Evolutionary conservation across 23 red algal genomes (phyloP), one percentile per base, ranked within the genome.

Genomic region (Gracilaria caudata): DNA sequence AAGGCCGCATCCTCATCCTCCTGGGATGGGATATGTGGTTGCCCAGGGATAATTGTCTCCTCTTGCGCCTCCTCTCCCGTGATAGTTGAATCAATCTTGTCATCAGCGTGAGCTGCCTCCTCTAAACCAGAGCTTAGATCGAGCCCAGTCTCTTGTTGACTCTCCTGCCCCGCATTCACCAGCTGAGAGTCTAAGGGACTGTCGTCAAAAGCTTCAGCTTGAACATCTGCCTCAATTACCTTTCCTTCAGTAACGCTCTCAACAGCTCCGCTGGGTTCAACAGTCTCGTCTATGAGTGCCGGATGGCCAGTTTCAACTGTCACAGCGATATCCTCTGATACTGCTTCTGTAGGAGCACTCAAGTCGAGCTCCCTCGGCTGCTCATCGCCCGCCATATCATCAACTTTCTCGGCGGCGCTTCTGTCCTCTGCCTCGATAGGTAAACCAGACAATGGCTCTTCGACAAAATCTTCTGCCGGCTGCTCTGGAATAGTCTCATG

Each of bases 91-190:
- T 37, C 61, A 36, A 36, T 36, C 32, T 32, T 32, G 3, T 66
- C 30, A 0, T 9, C 61, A 5, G 61, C 61, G 1, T 16, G 26
- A 12, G 13, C 30, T 30, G 61, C 29, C 8, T 66, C 61, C 9
- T 66, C 61, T 16, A 36, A 36, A 36, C 61, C 61, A 3, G 61
- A 66, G 19, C 61, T 66, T 36, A 37, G 29, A 66, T 66, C 61
- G 36, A 66, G 4, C 61, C 21, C 14, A 30, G 28, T 35, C 28
- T 36, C 61, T 33, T 66, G 29, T 3, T 19, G 1, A 66, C 10
- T 17, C 0, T 25, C 61, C 61, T 29, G 6, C 30, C 0, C 61
- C 29, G 8, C 61, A 17, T 36, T 17, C 14, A 30, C 32, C 32
- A 30, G 29, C 7, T 32, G 58, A 3, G 58, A 63, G n/a, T n/a